Percentiles rank a stretch among this genome's conserved stretches.
phyloP scores from a whole-genome alignment of 2,329 filamentous ascomycete genomes.

The Fusarium guadeloupense region DNA sequence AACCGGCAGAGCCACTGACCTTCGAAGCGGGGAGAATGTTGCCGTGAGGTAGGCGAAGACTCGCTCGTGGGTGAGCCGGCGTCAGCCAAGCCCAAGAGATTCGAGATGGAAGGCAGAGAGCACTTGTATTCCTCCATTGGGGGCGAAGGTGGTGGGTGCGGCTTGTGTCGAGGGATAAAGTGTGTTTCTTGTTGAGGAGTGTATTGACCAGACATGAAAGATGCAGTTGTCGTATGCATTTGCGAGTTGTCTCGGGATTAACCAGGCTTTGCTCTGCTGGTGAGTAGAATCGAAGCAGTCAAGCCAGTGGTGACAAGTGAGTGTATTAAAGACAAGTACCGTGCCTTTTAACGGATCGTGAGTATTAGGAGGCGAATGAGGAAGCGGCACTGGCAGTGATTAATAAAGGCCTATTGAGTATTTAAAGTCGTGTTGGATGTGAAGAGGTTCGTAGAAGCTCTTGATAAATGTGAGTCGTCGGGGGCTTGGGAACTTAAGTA shows the following conservation, averaged over 20 bases:
- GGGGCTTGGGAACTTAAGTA: conserved; percentile 46
- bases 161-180: conserved; percentile 58
- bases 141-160: conserved; percentile 76
- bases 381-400: conserved; percentile 9
- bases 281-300: conserved; percentile 11
- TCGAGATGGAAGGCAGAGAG: conserved; percentile 92
- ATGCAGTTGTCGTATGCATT: conserved; percentile 42
- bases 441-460: conserved; percentile 32
- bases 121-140: conserved; percentile 82
- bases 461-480: conserved; percentile 34
- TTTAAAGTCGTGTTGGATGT: conserved; percentile 26
- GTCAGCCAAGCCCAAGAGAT: conserved; percentile 84
- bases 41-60: conserved; percentile 59
- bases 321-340: conserved; percentile 15
- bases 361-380: conserved; percentile 15
- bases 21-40: conserved; percentile 49
- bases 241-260: conserved; percentile 26
- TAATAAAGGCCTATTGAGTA: conserved; percentile 25
- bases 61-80: conserved; percentile 68
- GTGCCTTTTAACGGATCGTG: conserved; percentile 9
- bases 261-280: conserved; percentile 19
- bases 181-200: conserved; percentile 31
- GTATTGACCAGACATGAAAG: conserved; percentile 46
- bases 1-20: conserved; percentile 31
- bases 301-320: conserved; percentile 12